Base-by-base conservation (phyloP, 352 stramenopile genomes). In the Pilasporangium apinafurcum region DNA sequence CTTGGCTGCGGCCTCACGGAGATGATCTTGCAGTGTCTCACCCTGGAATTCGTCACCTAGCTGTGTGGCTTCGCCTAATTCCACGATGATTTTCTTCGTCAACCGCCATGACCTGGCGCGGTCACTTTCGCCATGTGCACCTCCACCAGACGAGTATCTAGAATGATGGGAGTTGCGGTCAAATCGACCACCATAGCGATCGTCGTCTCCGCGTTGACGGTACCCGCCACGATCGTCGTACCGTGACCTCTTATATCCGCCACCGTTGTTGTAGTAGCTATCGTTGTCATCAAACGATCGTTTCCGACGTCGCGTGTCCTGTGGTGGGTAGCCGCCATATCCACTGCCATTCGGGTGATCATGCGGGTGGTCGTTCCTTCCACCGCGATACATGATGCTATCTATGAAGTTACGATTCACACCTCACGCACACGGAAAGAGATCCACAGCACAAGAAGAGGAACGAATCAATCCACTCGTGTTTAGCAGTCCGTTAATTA, bases 81-180 rank as follows among this genome's bases (percentile, higher is more conserved):
- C 75, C 28, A 92, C 59, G 33, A 90, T 52, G 18, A 59, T 66
- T 51, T 92, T 88, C 50, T 88, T 87, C 24, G 71, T 61, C 35
- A 91, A 47, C 6, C 78, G 75, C 78, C 78, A 91, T 20, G 69
- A 56, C 10, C 78, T 72, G 29, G 72, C 75, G 30, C 68, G 57
- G 36, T 91, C 75, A 52, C 71, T 88, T 51, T 91, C 78, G 26
- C 53, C 57, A 4, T 46, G 38, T 4, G 48, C 34, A 7, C 44
- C 36, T 17, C 50, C 57, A 18, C 44, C 41, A 8, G 35, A 56
- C 20, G 47, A 54, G 30, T 41, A 54, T n/a, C n/a, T n/a, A n/a
- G n/a, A n/a, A n/a, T n/a, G n/a, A n/a, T n/a, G n/a, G n/a, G n/a
- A n/a, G n/a, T n/a, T n/a, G 29, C 47, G 47, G 14, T 48, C 47